Conservation (phyloP, 805 yeast species). For the Torulaspora quercuum region DNA sequence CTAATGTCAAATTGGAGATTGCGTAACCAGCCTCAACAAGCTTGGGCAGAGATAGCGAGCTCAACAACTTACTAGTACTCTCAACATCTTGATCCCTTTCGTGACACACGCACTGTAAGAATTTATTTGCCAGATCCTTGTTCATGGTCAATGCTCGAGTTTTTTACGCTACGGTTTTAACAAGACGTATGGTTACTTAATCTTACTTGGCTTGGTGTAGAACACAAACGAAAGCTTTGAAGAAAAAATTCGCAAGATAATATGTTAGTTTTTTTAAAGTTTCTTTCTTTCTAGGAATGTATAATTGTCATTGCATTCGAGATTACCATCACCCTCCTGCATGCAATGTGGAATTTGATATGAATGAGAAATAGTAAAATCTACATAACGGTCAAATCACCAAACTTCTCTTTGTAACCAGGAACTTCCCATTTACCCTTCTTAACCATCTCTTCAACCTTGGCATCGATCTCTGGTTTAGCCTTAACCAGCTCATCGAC, state of each 20-base stretch:
- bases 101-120: conserved; percentile 41
- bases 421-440: conserved; percentile 98
- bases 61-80: conserved; percentile 43
- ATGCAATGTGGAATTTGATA: conserved; percentile 1
- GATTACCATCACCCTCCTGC: conserved; percentile 4
- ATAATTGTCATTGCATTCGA: conserved; percentile 6
- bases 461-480: conserved; percentile 95
- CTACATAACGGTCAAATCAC: conserved; percentile 89
- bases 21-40: conserved; percentile 77
- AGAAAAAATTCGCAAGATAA: too few relatives aligned
- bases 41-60: conserved; percentile 54
- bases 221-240: conserved; percentile 4
- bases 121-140: conserved; percentile 37
- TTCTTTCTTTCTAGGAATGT: conserved; percentile 10
- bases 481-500: conserved; percentile 93
- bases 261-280: conserved; percentile 5
- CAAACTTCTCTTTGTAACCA: conserved; percentile 97
- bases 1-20: conserved; percentile 56
- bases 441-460: conserved; percentile 90
- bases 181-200: not conserved
- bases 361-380: not conserved
- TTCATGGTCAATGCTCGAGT: conserved; percentile 16
- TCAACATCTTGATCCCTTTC: conserved; percentile 55
- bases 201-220: not conserved
- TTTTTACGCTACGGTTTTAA: not conserved